These are phyloP conservation scores for Claviceps quebecensis DNA, from an alignment of 2,329 filamentous ascomycete species.

Conservation along the genomic window DNA sequence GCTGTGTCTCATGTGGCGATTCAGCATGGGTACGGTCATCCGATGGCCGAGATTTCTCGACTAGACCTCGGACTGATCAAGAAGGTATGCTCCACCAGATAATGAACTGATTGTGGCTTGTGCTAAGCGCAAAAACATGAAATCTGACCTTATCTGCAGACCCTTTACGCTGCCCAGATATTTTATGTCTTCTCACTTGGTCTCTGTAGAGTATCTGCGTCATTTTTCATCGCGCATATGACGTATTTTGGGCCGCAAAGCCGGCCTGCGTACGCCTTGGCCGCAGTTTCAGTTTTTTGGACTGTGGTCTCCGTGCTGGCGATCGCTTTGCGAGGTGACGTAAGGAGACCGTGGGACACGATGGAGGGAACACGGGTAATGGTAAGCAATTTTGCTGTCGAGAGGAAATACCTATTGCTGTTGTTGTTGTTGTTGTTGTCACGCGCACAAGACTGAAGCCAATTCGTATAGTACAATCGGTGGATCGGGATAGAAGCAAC, in stretches of 20 bases:
- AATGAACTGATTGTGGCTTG: not conserved
- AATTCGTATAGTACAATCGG: not conserved
- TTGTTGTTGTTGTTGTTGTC: not conserved
- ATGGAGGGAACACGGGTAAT: not conserved
- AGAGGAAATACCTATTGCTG: not conserved
- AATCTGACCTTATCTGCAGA: not conserved
- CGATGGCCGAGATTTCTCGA: not conserved
- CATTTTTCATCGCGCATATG: conserved; percentile 4
- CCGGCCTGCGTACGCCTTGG: conserved; percentile 2
- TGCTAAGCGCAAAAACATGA: not conserved
- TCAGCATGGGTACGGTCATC: conserved; percentile 1
- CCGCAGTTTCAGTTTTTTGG: conserved; percentile 2
- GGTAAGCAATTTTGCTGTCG: not conserved
- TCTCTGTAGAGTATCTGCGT: conserved; percentile 3
- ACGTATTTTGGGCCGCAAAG: conserved; percentile 4
- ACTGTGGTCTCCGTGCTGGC: not conserved
- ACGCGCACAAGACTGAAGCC: not conserved
- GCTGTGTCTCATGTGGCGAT: not conserved
- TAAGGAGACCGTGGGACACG: conserved; percentile 1
- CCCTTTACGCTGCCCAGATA: conserved; percentile 3
- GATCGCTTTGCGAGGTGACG: not conserved
- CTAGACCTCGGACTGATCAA: not conserved
- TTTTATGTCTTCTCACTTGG: conserved; percentile 5
- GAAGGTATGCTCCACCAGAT: not conserved
- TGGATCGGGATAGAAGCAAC: conserved; percentile 4